Evolutionary conservation across 1,284 basidiomycete genomes (phyloP), one percentile per base, ranked within the genome.

Genomic region (Microbotryum intermedium): DNA sequence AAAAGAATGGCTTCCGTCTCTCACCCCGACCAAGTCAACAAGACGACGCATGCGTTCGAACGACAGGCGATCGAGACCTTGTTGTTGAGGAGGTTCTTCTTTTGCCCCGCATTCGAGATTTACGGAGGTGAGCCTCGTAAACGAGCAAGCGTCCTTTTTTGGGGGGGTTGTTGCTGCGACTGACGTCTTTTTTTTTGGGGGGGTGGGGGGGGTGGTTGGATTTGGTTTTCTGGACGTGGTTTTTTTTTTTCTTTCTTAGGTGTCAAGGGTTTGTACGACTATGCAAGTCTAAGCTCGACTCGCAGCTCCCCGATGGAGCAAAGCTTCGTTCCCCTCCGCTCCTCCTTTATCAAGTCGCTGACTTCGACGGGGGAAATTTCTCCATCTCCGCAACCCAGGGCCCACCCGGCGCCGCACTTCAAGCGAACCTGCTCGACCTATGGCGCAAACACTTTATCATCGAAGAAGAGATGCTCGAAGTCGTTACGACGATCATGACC

Each of bases 381-480:
- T n/a, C n/a, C n/a, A n/a, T 11, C 29, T 13, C 23, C 4, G 10
- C 26, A 23, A 42, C 20, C 3, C 55, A 69, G 60, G 64, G 60
- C 6, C 62, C 61, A 55, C 90, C 93, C 6, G 94, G 95, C 66
- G 94, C 93, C 2, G 83, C 92, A 3, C 81, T 98, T 34, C 94
- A 97, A 74, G 90, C 93, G 69, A 98, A 98, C 81, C 91, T 99
- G 76, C 86, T 97, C 72, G 80, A 88, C 8, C 88, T 90, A 80
- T 99, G 95, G 95, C 83, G 95, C 62, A 89, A 88, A 74, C 95
- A 98, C 78, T 98, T 97, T 75, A 97, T 99, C 78, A 82, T 98
- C 72, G 90, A 97, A 73, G 94, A 99, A 74, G 85, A 91, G 78
- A 99, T 98, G 95, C 85, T 95, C 70, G 94, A 98, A 77, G 84